Base-by-base conservation (phyloP, 495 filamentous ascomycete species). In the Penicillium odoratum region DNA sequence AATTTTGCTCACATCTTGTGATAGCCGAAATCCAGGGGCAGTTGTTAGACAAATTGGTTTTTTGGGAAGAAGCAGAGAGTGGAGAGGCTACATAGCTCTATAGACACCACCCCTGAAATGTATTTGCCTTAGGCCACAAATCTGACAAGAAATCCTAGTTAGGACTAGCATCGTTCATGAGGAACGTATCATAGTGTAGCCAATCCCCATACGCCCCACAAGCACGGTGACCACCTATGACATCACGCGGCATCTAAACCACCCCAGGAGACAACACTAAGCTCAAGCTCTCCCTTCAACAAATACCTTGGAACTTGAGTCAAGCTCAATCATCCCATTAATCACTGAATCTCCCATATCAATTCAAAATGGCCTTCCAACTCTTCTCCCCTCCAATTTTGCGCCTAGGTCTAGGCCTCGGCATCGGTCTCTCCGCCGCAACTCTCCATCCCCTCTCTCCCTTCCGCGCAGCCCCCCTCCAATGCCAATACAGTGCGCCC, bases 331-430 rank as follows among this genome's bases (percentile, higher is more conserved):
- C 26, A 13, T 51, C 48, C 48, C n/a, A n/a, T 40, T 29, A 11
- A 15, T 9, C 40, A 21, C 34, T 49, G 31, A 26, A 33, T 18
- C 25, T 56, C 53, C 21, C 26, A 21, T 21, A 21, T 21, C 21
- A 21, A 21, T 21, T 21, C 33, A 53, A 11, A 53, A 74, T 74
- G 67, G 50, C 69, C 33, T 64, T 68, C 43, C 51, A 57, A 34
- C 43, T 76, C 45, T 70, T 75, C 49, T 63, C 71, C 54, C 75
- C 69, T 30, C 64, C 72, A 55, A 59, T 72, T 46, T 59, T 75
- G 52, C 69, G 72, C 40, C 63, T 74, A 25, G 73, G 76, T 33
- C 64, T 82, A 53, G 74, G 77, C 59, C 61, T 81, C 52, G 67
- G 75, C 54, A 59, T 78, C 55, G 65, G 70, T 42, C 62, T 75